Percentiles rank a stretch among this genome's conserved stretches.
Evolutionary conservation across 1,284 basidiomycete genomes (phyloP).

Genomic region (Bjerkandera adusta): DNA sequence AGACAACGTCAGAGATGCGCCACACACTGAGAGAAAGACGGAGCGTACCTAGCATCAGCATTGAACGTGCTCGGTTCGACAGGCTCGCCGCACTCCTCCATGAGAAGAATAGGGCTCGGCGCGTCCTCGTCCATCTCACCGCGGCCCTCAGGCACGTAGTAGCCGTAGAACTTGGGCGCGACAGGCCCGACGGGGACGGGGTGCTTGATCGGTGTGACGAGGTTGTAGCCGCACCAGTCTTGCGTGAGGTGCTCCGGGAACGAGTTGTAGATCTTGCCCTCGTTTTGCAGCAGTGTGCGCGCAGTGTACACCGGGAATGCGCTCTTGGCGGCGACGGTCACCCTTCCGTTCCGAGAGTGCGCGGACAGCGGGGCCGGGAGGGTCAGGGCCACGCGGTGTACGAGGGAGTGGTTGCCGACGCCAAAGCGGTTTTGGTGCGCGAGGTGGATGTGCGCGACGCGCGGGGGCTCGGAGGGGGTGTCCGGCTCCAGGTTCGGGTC

Average conservation of each 20-base stretch:
- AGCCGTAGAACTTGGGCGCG: slow-evolving; percentile 55
- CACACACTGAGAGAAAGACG: background rate
- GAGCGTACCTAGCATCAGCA: slow-evolving; percentile 32
- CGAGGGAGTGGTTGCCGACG: slow-evolving; percentile 32
- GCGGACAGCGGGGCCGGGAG: slow-evolving; percentile 30
- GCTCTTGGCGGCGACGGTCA: slow-evolving; percentile 35
- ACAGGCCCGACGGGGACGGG: slow-evolving; percentile 45
- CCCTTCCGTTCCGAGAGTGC: slow-evolving; percentile 22
- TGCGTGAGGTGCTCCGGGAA: slow-evolving; percentile 45
- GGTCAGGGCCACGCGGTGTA: slow-evolving; percentile 31
- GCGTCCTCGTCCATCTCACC: slow-evolving; percentile 22
- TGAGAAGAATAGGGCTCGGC: slow-evolving; percentile 43
- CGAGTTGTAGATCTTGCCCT: slow-evolving; percentile 41
- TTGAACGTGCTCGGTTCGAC: slow-evolving; percentile 30
- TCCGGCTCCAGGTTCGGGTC: background rate
- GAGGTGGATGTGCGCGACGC: slow-evolving; percentile 26
- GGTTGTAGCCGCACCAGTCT: slow-evolving; percentile 46
- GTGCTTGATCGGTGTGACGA: slow-evolving; percentile 37
- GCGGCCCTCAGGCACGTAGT: slow-evolving; percentile 37
- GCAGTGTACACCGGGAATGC: slow-evolving; percentile 20
- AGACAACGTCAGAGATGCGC: slow-evolving; percentile 1
- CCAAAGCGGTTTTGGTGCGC: slow-evolving; percentile 30
- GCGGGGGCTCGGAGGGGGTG: background rate
- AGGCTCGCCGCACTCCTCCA: slow-evolving; percentile 47
- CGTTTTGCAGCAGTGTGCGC: slow-evolving; percentile 31